Evolutionary conservation across 2,329 filamentous ascomycete species (phyloP), one percentile per base, ranked within the genome.

Genomic region (Aspergillus brunneoviolaceus): DNA sequence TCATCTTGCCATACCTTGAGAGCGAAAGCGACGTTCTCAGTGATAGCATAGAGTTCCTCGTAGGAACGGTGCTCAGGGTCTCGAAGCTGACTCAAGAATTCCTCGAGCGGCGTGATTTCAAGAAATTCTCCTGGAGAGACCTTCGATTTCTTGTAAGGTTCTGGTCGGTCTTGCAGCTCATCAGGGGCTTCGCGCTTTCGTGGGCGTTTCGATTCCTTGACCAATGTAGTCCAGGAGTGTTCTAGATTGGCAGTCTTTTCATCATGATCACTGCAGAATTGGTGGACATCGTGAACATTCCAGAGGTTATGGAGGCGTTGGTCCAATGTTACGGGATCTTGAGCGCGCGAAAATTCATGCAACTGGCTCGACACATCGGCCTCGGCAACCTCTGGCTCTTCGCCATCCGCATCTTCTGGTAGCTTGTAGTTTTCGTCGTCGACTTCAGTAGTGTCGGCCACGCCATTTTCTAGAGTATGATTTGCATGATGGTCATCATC

Each of bases 1-100:
- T 88, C 85, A 59, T 86, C 81, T 68, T 88, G 85, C 75, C 85
- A 83, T 47, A 78, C 71, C 65, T 80, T 79, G 61, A 88, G 74
- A 12, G 82, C 82, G 39, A 73, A 71, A 33, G 81, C 80, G 1
- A 81, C 81, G 65, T 86, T 85, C 29, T 79, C 77, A 1, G 85
- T 82, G n/a, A 85, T 72, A 2, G 77, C 74, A 62, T 85, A 85
- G 0, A 87, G 78, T 60, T 81, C 80, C n/a, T 82, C 81, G 0
- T 77, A 79, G 11, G 81, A 77, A 60, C 83, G 78, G 19, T 67
- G 63, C 57, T 77, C 71, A 1, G 75, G 74, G 35, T 76, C 70
- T 50, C 71, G 72, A 25, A 79, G 69, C 51, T 74, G 69, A 56
- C 67, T 67, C n/a, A 77, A 51, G 39, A 75, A 71, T 3, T 72